Conservation (phyloP, 2,329 filamentous ascomycete genomes). For the Pseudogymnoascus sp. region DNA sequence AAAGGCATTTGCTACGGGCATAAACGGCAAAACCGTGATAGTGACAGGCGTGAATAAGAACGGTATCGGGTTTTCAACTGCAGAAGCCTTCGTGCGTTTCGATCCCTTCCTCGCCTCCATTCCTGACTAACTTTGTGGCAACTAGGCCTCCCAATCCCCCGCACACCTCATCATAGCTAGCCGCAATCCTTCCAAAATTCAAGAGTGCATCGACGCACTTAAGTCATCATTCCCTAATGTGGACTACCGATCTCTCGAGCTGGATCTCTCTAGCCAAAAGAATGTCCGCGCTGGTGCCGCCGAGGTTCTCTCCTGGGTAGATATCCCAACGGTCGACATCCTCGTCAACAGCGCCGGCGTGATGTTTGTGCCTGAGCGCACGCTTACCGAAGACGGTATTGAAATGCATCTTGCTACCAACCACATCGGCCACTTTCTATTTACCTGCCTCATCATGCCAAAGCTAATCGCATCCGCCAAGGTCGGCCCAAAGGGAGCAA, state of each 20-base stretch:
- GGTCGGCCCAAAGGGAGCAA: slow-evolving; percentile 9
- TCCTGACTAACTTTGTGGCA: slow-evolving; percentile 20
- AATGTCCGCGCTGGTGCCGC: slow-evolving; percentile 32
- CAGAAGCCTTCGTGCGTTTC: slow-evolving; percentile 14
- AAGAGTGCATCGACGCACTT: slow-evolving; percentile 15
- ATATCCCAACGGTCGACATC: slow-evolving; percentile 30
- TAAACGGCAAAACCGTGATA: slow-evolving; percentile 30
- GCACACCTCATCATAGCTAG: slow-evolving; percentile 15
- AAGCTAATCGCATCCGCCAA: slow-evolving; percentile 14
- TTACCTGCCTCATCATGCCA: slow-evolving; percentile 15
- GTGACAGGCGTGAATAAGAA: slow-evolving; percentile 16
- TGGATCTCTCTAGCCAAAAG: slow-evolving; percentile 33
- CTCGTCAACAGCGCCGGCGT: slow-evolving; percentile 26
- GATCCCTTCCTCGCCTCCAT: slow-evolving; percentile 19
- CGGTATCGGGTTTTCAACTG: slow-evolving; percentile 17
- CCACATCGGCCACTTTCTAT: slow-evolving; percentile 16
- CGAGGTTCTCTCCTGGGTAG: slow-evolving; percentile 28
- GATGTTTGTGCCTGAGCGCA: slow-evolving; percentile 10
- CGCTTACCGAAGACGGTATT: slow-evolving; percentile 10
- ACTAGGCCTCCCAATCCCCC: slow-evolving; percentile 21
- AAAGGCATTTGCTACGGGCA: slow-evolving; percentile 26
- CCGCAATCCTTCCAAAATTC: slow-evolving; percentile 14
- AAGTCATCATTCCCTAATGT: slow-evolving; percentile 7
- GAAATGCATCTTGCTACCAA: slow-evolving; percentile 20
- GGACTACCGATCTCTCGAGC: slow-evolving; percentile 11